Evolutionary conservation across 129 eudicot genomes (phyloP), one percentile per base, ranked within the genome.

Genomic region (Lonicera japonica): DNA sequence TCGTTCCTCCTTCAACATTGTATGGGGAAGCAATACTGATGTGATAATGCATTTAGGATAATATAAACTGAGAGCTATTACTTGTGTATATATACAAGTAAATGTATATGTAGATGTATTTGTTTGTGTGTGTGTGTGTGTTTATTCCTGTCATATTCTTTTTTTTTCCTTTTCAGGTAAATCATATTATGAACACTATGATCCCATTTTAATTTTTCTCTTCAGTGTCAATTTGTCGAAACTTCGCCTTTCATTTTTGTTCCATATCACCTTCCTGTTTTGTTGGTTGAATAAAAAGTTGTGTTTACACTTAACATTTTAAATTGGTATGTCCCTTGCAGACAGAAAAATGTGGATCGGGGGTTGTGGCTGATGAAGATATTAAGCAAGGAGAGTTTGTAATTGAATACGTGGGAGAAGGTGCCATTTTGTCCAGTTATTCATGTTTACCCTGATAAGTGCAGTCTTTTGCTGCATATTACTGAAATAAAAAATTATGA

Each of bases 401-500:
- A 16, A 94, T 94, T 17, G 99, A 94, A 72, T 94, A 94, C 73
- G 99, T 94, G 65, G 99, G 99, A 75, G 99, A 94, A 94, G 99
- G 99, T 94, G 71, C 29, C 14, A 6, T 60, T 5, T 55, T 29
- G 70, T 23, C 21, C 14, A n/a, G 16, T 40, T 53, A 13, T 57
- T 29, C 10, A 20, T 43, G 0, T 39, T 34, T 34, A 8, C 47
- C 55, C 40, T 45, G 38, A 45, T 61, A 21, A 45, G 17, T 55
- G 54, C 41, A 11, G 21, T 36, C 5, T 34, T 16, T n/a, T 21
- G 15, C 8, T 63, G 58, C 66, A 25, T 64, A 11, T 48, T 50
- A 3, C 39, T 56, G 2, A 11, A 3, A 5, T 43, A 14, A 29
- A 65, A 60, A 23, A 29, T 17, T 11, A 22, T 58, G 12, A 34